These are phyloP conservation scores for Phytophthora pini DNA, from an alignment of 352 stramenopile genomes.

Conservation along the genomic window DNA sequence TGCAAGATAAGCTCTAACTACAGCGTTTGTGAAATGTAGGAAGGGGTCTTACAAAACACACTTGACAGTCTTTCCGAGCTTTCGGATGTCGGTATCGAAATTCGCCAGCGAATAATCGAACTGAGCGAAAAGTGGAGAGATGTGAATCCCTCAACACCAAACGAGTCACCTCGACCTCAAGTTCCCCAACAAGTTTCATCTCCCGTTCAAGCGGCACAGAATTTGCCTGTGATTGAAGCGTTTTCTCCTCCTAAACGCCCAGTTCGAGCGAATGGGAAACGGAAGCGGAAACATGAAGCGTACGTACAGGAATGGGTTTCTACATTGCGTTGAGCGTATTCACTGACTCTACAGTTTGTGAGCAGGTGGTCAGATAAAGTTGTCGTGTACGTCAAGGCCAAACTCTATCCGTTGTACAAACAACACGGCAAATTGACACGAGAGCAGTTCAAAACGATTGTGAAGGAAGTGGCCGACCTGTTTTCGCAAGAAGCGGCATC, in stretches of 20 bases:
- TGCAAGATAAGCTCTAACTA: background rate
- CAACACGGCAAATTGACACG: conserved; percentile 64
- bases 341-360: conserved; percentile 9
- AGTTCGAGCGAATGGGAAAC: conserved; percentile 37
- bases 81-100: conserved; percentile 40
- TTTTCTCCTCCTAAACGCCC: conserved; percentile 52
- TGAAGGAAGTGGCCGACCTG: conserved; percentile 66
- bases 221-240: conserved; percentile 49
- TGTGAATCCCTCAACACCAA: conserved; percentile 45
- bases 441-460: conserved; percentile 82
- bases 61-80: conserved; percentile 44
- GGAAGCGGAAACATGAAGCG: conserved; percentile 53
- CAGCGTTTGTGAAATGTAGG: conserved; percentile 29
- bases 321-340: background rate
- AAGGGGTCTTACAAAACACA: conserved; percentile 37
- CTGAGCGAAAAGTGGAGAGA: conserved; percentile 49
- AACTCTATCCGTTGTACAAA: conserved; percentile 85
- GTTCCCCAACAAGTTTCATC: conserved; percentile 21
- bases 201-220: conserved; percentile 17
- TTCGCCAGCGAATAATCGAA: conserved; percentile 46
- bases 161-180: conserved; percentile 15
- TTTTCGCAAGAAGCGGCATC: conserved; percentile 65
- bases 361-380: conserved; percentile 56
- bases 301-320: conserved; percentile 27
- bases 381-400: conserved; percentile 82